Evolutionary conservation across 2,329 filamentous ascomycete genomes (phyloP), one percentile per base, ranked within the genome.

Genomic region (Claviceps sorghi): DNA sequence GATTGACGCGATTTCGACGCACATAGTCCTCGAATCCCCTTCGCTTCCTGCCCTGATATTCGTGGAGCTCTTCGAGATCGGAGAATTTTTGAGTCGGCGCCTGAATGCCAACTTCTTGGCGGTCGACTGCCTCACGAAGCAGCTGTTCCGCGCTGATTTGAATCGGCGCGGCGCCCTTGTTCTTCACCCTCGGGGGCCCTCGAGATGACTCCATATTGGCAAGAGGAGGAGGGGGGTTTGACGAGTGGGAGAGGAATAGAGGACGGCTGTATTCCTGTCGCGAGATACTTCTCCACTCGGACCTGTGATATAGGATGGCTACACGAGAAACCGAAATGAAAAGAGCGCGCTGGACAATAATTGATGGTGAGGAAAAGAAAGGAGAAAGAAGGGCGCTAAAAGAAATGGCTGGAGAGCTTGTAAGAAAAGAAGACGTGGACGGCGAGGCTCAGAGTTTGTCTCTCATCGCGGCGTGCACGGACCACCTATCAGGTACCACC

Each of bases 11-110:
- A 65, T 97, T 97, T 58, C 93, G 86, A 58, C 89, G 84, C 55
- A 97, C 88, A 83, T 97, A 97, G 73, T 95, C 88, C 70, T 98
- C 93, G 61, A 95, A 98, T 64, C 95, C 93, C 68, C 90, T 93
- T 60, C 93, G 79, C 72, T 97, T 97, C 58, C 93, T 82, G 52
- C 90, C 91, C 69, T 98, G 93, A 69, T 87, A 95, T 70, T 97
- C 93, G 72, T 97, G 91, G 48, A 98, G 81, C 73, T 98, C 93
- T 73, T 98, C 93, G 61, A 98, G 80, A 62, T 98, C 93, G 59
- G 88, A 88, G 62, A 98, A 97, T 45, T 90, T 84, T 69, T 96
- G 90, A 17, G 90, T 95, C 1, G 93, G 93, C 49, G 88, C 88
- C 68, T 95, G 85, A 51, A 97, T 73, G 42, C 81, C 80, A 36